Percentiles rank a stretch among this genome's conserved stretches.
These are phyloP conservation scores for Cornus kousa DNA, from an alignment of 148 eudicot genomes.

Conservation along the genomic window DNA sequence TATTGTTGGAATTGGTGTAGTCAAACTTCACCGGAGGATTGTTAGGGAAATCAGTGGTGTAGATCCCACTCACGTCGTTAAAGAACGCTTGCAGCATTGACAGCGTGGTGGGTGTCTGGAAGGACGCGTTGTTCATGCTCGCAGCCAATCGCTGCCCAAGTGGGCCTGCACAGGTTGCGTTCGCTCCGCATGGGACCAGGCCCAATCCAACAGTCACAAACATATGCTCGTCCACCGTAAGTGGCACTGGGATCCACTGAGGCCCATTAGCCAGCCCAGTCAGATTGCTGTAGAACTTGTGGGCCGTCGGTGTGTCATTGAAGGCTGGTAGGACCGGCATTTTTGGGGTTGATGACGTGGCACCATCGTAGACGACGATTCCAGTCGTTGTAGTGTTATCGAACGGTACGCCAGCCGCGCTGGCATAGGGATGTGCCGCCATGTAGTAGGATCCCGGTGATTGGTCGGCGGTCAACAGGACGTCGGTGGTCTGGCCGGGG, in stretches of 20 bases:
- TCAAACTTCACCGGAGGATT: constrained; percentile 51
- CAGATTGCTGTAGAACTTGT: constrained; percentile 43
- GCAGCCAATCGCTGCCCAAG: constrained; percentile 40
- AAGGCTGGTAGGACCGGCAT: constrained; percentile 54
- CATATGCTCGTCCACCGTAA: constrained; percentile 46
- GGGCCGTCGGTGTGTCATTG: constrained; percentile 59
- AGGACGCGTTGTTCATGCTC: constrained; percentile 58
- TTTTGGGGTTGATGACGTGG: constrained; percentile 20
- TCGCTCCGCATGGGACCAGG: constrained; percentile 40
- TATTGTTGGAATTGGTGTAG: constrained; percentile 40
- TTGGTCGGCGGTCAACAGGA: constrained; percentile 51
- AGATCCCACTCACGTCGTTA: constrained; percentile 32
- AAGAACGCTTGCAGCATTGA: constrained; percentile 57
- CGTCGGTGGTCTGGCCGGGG: constrained; percentile 80
- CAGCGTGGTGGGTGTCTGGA: constrained; percentile 33
- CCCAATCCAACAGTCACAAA: constrained; percentile 60
- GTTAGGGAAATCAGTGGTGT: constrained; percentile 53
- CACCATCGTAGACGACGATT: constrained; percentile 31
- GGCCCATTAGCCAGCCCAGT: constrained; percentile 41
- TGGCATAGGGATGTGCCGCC: constrained; percentile 53
- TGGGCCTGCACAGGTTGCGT: constrained; percentile 42
- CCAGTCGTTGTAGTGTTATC: constrained; percentile 64
- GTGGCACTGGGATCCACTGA: constrained; percentile 44
- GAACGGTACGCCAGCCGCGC: constrained; percentile 33
- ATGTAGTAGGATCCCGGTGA: constrained; percentile 49